Evolutionary conservation across 257 asterid species (phyloP).

Genomic region (Ballota nigra): DNA sequence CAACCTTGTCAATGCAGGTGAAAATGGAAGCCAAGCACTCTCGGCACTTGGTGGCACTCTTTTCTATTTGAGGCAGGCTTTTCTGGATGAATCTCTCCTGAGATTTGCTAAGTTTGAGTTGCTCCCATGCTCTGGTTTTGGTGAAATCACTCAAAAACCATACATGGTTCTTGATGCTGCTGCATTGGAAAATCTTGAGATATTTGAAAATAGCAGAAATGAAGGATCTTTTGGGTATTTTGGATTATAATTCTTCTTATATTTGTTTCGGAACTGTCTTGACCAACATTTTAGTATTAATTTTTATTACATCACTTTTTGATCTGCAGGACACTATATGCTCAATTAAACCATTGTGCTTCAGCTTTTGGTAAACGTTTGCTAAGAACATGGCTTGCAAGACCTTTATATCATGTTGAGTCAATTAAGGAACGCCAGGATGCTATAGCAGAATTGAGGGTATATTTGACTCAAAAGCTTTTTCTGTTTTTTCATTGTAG

Average conservation of each 20-base stretch:
- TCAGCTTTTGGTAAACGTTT: conserved; percentile 92
- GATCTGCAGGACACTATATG: conserved; percentile 66
- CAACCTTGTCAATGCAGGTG: conserved; percentile 63
- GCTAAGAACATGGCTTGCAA: conserved; percentile 87
- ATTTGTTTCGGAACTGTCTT: conserved; percentile 14
- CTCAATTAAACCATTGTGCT: conserved; percentile 84
- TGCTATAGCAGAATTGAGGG: conserved; percentile 89
- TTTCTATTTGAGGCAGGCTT: conserved; percentile 87
- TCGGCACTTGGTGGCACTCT: conserved; percentile 94
- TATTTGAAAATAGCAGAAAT: conserved; percentile 88
- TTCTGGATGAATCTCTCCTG: conserved; percentile 79
- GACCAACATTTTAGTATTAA: conserved; percentile 7
- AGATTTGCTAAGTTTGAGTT: conserved; percentile 84
- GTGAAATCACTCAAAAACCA: conserved; percentile 57
- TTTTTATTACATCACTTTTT: background rate
- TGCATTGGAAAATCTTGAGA: conserved; percentile 94
- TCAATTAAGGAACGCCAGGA: conserved; percentile 88
- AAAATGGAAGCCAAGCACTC: conserved; percentile 80
- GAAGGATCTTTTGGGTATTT: conserved; percentile 86
- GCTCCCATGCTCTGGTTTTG: conserved; percentile 78
- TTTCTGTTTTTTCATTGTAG: background rate
- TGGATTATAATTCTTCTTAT: background rate
- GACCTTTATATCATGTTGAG: conserved; percentile 76
- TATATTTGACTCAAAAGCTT: conserved; percentile 30
- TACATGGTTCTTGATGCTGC: conserved; percentile 94